Evolutionary conservation across 202 grass and related monocot species (phyloP).

Genomic region (Digitaria exilis): DNA sequence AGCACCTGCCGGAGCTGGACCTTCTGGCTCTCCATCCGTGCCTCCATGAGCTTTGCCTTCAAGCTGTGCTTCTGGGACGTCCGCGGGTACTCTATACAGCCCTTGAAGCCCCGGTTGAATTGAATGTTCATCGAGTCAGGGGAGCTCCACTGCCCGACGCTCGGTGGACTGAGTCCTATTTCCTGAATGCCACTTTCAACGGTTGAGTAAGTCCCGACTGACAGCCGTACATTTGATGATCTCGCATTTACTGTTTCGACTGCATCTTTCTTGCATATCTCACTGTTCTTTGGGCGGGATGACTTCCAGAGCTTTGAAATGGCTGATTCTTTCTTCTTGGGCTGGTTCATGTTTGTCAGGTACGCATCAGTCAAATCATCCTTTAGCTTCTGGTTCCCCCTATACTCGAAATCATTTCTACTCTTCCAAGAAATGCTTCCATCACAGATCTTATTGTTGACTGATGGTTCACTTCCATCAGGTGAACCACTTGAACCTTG

Average conservation of each 20-base stretch:
- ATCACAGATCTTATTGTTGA: conserved; percentile 70
- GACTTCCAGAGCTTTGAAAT: conserved; percentile 95
- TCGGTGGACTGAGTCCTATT: conserved; percentile 63
- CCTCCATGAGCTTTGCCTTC: conserved; percentile 89
- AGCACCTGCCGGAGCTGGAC: conserved; percentile 92
- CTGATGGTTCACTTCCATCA: conserved; percentile 71
- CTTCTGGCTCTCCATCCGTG: conserved; percentile 92
- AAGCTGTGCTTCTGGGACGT: conserved; percentile 87
- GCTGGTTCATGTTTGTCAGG: conserved; percentile 51
- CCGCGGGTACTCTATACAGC: conserved; percentile 88
- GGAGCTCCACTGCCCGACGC: conserved; percentile 80
- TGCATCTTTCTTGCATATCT: conserved; percentile 63
- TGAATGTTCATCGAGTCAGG: conserved; percentile 75
- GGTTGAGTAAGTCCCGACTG: conserved; percentile 61
- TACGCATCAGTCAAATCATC: conserved; percentile 33
- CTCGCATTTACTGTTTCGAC: conserved; percentile 55
- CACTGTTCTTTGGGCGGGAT: conserved; percentile 62
- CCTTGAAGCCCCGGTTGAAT: conserved; percentile 65
- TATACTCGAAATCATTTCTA: conserved; percentile 41
- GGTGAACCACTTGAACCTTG: conserved; percentile 72
- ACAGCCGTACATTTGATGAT: conserved; percentile 63
- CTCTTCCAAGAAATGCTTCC: conserved; percentile 66
- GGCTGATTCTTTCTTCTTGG: conserved; percentile 84
- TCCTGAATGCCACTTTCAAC: conserved; percentile 63
- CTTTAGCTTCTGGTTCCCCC: conserved; percentile 49